Conservation (phyloP, 208 protist species). For the Leishmania lainsoni region DNA sequence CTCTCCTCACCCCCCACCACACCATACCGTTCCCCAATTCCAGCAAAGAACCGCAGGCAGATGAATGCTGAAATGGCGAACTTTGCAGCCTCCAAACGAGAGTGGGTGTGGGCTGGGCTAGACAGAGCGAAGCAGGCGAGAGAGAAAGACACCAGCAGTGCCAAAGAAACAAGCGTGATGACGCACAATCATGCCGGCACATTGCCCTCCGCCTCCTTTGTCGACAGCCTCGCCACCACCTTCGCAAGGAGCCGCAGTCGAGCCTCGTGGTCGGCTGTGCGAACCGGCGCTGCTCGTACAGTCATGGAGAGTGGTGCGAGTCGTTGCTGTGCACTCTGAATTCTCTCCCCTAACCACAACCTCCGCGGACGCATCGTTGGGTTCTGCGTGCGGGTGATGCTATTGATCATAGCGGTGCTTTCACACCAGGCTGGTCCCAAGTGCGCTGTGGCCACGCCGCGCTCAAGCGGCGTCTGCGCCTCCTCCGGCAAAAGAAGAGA, state of each 20-base stretch:
- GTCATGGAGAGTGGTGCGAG: conserved; percentile 27
- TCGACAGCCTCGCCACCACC: conserved; percentile 17
- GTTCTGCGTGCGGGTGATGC: conserved; percentile 13
- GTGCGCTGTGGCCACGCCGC: conserved; percentile 29
- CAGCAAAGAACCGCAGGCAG: no score
- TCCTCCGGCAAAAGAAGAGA: conserved; percentile 27
- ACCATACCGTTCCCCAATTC: no score
- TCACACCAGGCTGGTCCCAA: conserved; percentile 44
- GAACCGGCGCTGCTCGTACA: no score
- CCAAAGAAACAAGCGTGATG: not conserved
- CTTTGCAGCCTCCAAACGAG: no score
- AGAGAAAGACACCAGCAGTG: not conserved
- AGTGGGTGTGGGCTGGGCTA: no score
- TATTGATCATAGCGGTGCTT: conserved; percentile 48
- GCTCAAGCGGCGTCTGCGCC: conserved; percentile 22
- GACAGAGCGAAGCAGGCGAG: not conserved
- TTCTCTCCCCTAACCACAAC: conserved; percentile 15
- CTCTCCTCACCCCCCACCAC: no score
- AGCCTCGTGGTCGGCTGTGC: conserved; percentile 28
- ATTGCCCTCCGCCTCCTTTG: not conserved
- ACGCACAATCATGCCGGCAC: not conserved
- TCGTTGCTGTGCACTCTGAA: conserved; percentile 21
- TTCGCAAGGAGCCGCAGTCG: conserved; percentile 31
- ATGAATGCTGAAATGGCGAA: no score
- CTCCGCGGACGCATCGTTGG: conserved; percentile 7